Percentiles rank a stretch among this genome's conserved stretches.
Evolutionary conservation across 371 early-diverging fungal species (phyloP).

Genomic region (Basidiobolus meristosporus): DNA sequence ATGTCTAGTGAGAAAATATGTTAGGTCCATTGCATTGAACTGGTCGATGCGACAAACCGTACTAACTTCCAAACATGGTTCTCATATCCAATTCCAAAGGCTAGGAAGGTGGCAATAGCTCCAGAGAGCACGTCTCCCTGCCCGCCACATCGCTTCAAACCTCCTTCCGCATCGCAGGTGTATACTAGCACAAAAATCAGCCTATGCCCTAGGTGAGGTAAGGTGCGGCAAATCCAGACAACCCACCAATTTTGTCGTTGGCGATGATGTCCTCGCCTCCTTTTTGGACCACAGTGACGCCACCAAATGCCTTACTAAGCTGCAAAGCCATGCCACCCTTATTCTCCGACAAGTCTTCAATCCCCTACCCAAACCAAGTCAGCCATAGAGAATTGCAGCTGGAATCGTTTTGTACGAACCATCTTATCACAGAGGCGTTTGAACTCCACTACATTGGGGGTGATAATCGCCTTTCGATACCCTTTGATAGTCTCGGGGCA

Average conservation of each 20-base stretch:
- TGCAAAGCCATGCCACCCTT: conserved; percentile 13
- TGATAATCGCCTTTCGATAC: conserved; percentile 60
- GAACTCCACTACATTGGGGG: conserved; percentile 86
- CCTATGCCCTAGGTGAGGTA: too few relatives aligned
- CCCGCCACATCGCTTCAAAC: conserved; percentile 88
- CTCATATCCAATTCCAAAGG: conserved; percentile 59
- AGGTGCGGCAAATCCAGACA: too few relatives aligned
- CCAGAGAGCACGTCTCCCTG: conserved; percentile 95
- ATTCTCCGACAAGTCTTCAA: conserved; percentile 11
- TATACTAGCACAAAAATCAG: too few relatives aligned
- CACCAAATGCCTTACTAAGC: conserved; percentile 30
- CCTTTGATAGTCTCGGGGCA: conserved; percentile 47
- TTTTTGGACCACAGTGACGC: conserved; percentile 72
- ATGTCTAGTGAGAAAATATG: too few relatives aligned
- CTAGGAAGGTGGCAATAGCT: conserved; percentile 64
- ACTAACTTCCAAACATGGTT: conserved; percentile 34
- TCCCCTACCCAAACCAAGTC: too few relatives aligned
- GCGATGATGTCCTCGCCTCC: conserved; percentile 65
- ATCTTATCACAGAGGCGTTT: conserved; percentile 47
- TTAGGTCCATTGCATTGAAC: background rate
- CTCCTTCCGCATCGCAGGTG: conserved; percentile 33
- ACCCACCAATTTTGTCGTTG: conserved; percentile 37
- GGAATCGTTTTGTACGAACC: conserved; percentile 19
- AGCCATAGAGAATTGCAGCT: too few relatives aligned
- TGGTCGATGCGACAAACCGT: background rate